Evolutionary conservation across 345 rosid genomes (phyloP), one percentile per base, ranked within the genome.

Genomic region (Toxicodendron radicans): DNA sequence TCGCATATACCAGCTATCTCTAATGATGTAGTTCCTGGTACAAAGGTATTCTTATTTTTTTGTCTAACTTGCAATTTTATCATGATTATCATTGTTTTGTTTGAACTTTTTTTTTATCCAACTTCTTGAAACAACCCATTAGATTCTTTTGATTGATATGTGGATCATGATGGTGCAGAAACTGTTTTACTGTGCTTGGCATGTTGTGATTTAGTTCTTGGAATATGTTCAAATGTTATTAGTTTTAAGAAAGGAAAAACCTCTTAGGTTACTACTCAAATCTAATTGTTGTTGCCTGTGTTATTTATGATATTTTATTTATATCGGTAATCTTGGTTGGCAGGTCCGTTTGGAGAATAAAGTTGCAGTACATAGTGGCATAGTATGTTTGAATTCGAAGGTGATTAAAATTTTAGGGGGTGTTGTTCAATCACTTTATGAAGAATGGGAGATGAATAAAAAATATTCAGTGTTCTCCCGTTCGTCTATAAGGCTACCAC

Each of bases 381-480:
- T 95, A 72, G 56, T 87, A 58, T 95, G 97, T 81, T 82, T 95
- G 85, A 88, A 81, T 68, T 83, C 90, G n/a, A 82, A 79, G 56
- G 88, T 80, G 54, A 76, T 92, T 79, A 83, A 88, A 10, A 64
- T 92, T 58, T 65, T 95, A 73, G 99, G 99, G 14, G 97, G 99
- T 66, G 76, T 83, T 79, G 99, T 92, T 60, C 89, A 83, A 72
- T 82, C 97, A 45, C 93, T 95, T 58, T 68, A 84, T 76, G 95
- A 92, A 65, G 99, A 95, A 83, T 95, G 97, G 99, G 79, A 84
- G 82, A 88, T 95, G 97, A 92, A 84, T 84, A 83, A 54, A 79
- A 95, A 91, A 32, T 95, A 90, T 69, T 81, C 86, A 1, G 85
- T 81, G 52, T 57, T 88, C 62, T 83, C 95, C 46, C 91, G 94